A percentile compares a stretch with the other conserved stretches of the same genome.
phyloP scores from a whole-genome alignment of 2,329 filamentous ascomycete species.

The Sphaerulina vaccinii region DNA sequence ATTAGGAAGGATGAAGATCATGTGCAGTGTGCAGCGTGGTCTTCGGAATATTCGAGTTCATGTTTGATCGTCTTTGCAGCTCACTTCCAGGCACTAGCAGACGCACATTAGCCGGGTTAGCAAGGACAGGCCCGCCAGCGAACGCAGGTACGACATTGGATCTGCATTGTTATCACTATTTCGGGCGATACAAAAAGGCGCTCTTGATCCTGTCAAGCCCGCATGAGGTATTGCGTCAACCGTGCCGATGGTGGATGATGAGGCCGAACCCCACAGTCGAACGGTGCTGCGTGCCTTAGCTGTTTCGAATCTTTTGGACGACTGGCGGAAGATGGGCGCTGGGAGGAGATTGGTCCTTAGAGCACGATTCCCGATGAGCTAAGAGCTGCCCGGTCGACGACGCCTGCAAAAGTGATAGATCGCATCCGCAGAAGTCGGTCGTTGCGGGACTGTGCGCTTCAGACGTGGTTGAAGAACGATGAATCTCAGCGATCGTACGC shows the following conservation, averaged over 20 bases:
- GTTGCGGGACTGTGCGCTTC: constrained; percentile 6
- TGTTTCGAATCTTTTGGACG: constrained; percentile 13
- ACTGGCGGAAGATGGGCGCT: constrained; percentile 12
- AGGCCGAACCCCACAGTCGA: constrained; percentile 17
- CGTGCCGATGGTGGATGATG: constrained; percentile 10
- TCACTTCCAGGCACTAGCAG: constrained; percentile 14
- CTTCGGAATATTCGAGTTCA: constrained; percentile 4
- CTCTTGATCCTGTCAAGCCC: constrained; percentile 23
- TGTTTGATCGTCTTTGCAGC: constrained; percentile 20
- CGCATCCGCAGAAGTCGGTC: constrained; percentile 19
- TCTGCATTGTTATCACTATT: constrained; percentile 25
- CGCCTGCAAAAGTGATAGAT: constrained; percentile 24
- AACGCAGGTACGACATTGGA: constrained; percentile 28
- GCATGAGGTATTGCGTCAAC: constrained; percentile 23
- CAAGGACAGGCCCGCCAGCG: constrained; percentile 20
- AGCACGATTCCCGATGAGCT: constrained; percentile 8
- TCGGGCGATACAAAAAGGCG: constrained; percentile 10
- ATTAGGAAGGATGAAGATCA: constrained; percentile 13
- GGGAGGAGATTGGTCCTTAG: constrained; percentile 9
- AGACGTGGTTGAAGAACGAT: constrained; percentile 2
- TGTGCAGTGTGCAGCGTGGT: constrained; percentile 7
- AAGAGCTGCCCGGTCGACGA: constrained; percentile 12
- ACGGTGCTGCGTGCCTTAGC: constrained; percentile 16
- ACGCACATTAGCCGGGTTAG: constrained; percentile 20
- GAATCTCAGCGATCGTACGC: constrained; percentile 10